Evolutionary conservation across 805 yeast genomes (phyloP).

Genomic region (Torulaspora indica): DNA sequence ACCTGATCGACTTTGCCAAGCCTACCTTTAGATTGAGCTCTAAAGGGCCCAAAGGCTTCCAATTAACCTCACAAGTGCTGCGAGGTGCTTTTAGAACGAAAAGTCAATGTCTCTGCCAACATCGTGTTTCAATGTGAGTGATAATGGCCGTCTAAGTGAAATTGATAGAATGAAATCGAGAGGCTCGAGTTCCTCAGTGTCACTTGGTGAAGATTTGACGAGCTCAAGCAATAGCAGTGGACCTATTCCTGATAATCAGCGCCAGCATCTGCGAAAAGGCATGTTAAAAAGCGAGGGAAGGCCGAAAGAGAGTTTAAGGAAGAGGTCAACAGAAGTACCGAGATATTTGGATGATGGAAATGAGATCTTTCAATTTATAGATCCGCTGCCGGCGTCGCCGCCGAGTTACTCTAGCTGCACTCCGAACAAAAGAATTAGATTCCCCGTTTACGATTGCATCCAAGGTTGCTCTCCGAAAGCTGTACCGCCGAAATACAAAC

Average conservation of each 20-base stretch:
- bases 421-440: constrained; percentile 28
- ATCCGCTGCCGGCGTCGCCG: constrained; percentile 38
- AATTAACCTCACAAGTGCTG: neutral
- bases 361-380: constrained; percentile 32
- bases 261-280: constrained; percentile 6
- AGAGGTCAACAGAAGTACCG: neutral
- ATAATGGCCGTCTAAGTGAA: constrained; percentile 5
- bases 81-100: neutral
- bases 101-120: constrained; percentile 4
- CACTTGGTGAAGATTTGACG: constrained; percentile 15
- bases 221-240: constrained; percentile 14
- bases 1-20: neutral
- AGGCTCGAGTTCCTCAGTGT: constrained; percentile 11
- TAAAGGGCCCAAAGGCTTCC: neutral
- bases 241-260: constrained; percentile 7
- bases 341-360: constrained; percentile 12
- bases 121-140: constrained; percentile 4
- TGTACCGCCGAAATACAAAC: constrained; percentile 56
- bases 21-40: neutral
- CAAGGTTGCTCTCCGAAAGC: constrained; percentile 36
- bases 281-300: neutral
- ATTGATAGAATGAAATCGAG: constrained; percentile 12
- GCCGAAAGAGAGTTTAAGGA: neutral
- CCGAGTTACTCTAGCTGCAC: constrained; percentile 31
- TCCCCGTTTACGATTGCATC: constrained; percentile 36